These are phyloP conservation scores for Aspergillus tubingensis DNA, from an alignment of 2,329 filamentous ascomycete species.

Conservation along the genomic window DNA sequence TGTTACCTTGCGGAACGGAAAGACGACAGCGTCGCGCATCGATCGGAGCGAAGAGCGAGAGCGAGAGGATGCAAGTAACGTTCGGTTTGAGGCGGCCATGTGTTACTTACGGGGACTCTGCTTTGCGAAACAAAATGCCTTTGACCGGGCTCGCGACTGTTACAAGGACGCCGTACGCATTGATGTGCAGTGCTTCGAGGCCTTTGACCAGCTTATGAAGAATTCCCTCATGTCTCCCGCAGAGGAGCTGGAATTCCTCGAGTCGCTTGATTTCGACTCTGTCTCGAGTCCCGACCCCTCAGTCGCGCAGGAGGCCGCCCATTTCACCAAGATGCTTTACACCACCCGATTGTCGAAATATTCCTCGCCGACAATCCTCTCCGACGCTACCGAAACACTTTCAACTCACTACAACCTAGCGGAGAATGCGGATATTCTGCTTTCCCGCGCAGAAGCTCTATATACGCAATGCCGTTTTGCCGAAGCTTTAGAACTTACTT, in stretches of 20 bases:
- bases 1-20: slow-evolving; percentile 52
- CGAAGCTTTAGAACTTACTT: slow-evolving; percentile 81
- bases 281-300: slow-evolving; percentile 69
- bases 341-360: slow-evolving; percentile 96
- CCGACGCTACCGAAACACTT: slow-evolving; percentile 82
- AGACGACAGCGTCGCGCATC: slow-evolving; percentile 49
- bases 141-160: slow-evolving; percentile 95
- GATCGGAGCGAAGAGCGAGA: slow-evolving; percentile 64
- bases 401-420: slow-evolving; percentile 90
- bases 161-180: slow-evolving; percentile 97
- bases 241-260: slow-evolving; percentile 86
- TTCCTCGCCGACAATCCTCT: slow-evolving; percentile 79
- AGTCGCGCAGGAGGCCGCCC: slow-evolving; percentile 78
- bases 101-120: slow-evolving; percentile 92
- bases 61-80: slow-evolving; percentile 69
- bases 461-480: slow-evolving; percentile 95
- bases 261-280: slow-evolving; percentile 86
- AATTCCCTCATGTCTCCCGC: slow-evolving; percentile 88
- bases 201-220: slow-evolving; percentile 96
- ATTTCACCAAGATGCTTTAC: slow-evolving; percentile 95
- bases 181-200: slow-evolving; percentile 97
- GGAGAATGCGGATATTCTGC: slow-evolving; percentile 83
- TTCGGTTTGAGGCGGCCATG: slow-evolving; percentile 94
- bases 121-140: slow-evolving; percentile 95
- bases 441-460: slow-evolving; percentile 85